Base-by-base conservation (phyloP, 805 yeast genomes). In the Cyberlindnera saturnus region DNA sequence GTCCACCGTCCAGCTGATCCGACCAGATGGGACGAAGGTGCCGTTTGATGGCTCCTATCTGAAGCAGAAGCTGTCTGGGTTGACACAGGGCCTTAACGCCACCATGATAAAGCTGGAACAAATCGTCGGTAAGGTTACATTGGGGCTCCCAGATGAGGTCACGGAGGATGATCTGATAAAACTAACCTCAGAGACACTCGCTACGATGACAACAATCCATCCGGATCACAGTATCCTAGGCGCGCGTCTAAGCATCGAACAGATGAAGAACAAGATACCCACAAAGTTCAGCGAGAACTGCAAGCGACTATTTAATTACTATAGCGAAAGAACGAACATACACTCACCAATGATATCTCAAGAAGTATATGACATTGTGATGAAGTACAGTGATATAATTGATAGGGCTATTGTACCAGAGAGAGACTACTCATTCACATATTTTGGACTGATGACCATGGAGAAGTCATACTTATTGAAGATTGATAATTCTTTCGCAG, bases 221-320 rank as follows among this genome's bases (percentile, higher is more conserved):
- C 98, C 98, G 10, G 98, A 93, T 67, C 89, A 93, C 58, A 96
- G 97, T 20, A 79, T 81, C 29, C 73, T 90, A 55, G 98, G 96
- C 39, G 97, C 98, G 26, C 82, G 99, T 69, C 81, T 93, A 42
- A 96, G 96, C n/a, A 84, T 90, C 43, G 84, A 96, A 32, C 87
- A 87, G 64, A 74, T 93, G 61, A 97, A 90, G 72, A 91, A 90
- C 69, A 95, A 87, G 68, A 88, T 97, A 38, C 85, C 88, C 46
- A 82, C 82, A 66, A 84, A 74, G 59, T 93, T 86, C 56, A 82
- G 95, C 23, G 81, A 79, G 56, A 93, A 86, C 35, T 69, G 86
- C 40, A 74, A 75, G 49, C 82, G 82, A 49, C 73, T 93, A 51
- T 87, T 79, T 65, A 72, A 73, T 49, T 91, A 87, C 62, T 70